A percentile compares a stretch with the other conserved stretches of the same genome.
phyloP scores from a whole-genome alignment of 768 basidiomycete genomes.

The Omphalotus guepiniiformis region DNA sequence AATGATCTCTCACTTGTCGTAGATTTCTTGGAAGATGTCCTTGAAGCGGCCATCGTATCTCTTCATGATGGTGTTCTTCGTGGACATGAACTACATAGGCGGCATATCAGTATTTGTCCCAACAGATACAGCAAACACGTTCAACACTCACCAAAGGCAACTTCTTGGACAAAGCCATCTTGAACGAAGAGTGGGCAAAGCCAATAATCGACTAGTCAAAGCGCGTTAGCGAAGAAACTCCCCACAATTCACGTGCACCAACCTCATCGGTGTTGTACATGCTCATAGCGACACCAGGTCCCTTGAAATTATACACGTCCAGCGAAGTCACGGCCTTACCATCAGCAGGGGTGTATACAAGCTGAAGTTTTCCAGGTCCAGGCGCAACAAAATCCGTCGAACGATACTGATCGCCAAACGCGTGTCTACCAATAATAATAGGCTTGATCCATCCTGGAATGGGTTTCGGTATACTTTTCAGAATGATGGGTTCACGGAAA shows the following conservation, averaged over 20 bases:
- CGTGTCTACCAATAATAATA: constrained; percentile 94
- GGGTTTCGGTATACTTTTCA: constrained; percentile 85
- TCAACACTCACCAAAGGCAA: too few relatives aligned
- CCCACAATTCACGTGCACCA: background rate
- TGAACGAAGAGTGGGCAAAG: constrained; percentile 97
- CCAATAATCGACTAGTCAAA: constrained; percentile 76
- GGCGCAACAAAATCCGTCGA: constrained; percentile 91
- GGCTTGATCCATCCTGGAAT: constrained; percentile 97
- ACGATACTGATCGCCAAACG: constrained; percentile 97
- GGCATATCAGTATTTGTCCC: constrained; percentile 29
- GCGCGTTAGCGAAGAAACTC: background rate
- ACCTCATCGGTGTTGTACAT: constrained; percentile 99
- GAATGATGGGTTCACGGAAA: constrained; percentile 97
- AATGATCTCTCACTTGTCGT: constrained; percentile 47
- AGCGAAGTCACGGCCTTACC: constrained; percentile 65
- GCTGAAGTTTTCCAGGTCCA: constrained; percentile 89
- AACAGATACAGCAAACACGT: background rate
- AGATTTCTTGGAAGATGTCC: constrained; percentile 98
- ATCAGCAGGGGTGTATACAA: constrained; percentile 81
- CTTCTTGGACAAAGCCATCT: constrained; percentile 85
- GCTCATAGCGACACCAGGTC: constrained; percentile 86
- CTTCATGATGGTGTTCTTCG: constrained; percentile 97
- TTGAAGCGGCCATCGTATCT: constrained; percentile 99
- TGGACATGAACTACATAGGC: constrained; percentile 99
- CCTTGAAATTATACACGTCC: constrained; percentile 93